A percentile compares a stretch with the other conserved stretches of the same genome.
These are phyloP conservation scores for carrot (Daucus carota) DNA, from an alignment of 129 eudicot genomes.

Conservation along the genomic window DH1_v3.0 NC_030388.2:25912501-25913000, in stretches of 20 bases:
- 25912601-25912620: neutral
- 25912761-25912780: neutral
- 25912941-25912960: too few species aligned
- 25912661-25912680: neutral
- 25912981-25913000: too few species aligned
- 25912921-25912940: neutral
- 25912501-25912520: neutral
- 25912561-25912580: constrained; percentile 7
- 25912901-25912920: neutral
- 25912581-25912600: neutral
- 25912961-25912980: too few species aligned
- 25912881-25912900: neutral
- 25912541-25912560: neutral
- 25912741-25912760: neutral
- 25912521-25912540: neutral
- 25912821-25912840: neutral
- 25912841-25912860: neutral
- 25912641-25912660: neutral
- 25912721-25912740: neutral
- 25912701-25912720: constrained; percentile 10
- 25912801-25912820: neutral
- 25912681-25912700: neutral
- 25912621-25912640: neutral
- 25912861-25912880: neutral
- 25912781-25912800: neutral